Base-by-base conservation (phyloP, 805 yeast species). In the Saturnispora kantuleensis region DNA sequence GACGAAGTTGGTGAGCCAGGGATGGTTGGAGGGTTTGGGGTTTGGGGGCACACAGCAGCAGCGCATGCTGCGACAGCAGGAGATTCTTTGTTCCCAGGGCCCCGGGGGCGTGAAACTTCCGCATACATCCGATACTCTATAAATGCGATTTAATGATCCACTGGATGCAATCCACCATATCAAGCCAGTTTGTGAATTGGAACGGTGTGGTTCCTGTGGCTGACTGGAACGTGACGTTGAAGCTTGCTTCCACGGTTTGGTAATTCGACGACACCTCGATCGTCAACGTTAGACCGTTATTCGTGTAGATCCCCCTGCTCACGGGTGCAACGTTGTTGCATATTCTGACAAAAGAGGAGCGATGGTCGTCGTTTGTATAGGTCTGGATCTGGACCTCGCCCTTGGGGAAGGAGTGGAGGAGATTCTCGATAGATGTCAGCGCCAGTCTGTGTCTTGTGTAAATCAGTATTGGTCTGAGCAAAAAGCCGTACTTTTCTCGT, bases 381-480 rank as follows among this genome's bases (percentile, higher is more conserved):
- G 26, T 21, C 2, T 21, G 5, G 26, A 21, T 21, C 26, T 21
- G 8, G 26, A 21, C 26, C 26, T 21, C 26, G 8, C 26, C 26
- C 26, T 21, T 21, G 26, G 26, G 26, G 8, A 21, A 21, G 26
- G 26, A 21, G 26, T 47, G 42, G 8, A 48, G 44, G 3, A 58
- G 52, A 13, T 50, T 54, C 12, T 62, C 51, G 18, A 74, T 50
- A 12, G 69, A 61, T 8, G 57, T 55, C 10, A 75, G 48, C 41
- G 68, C 62, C 31, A 64, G 51, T 49, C 76, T 77, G 52, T 79
- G 85, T 47, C 72, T 69, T 47, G 75, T 69, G 50, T 76, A 74
- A 5, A 82, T 82, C 31, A 79, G 66, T 35, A 79, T 56, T 2
- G 85, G 83, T 32, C 79, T 60, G 16, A 79, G 60, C 16, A 79